Base-by-base conservation (phyloP, 2,329 filamentous ascomycete species). In the Venturia carpophila region DNA sequence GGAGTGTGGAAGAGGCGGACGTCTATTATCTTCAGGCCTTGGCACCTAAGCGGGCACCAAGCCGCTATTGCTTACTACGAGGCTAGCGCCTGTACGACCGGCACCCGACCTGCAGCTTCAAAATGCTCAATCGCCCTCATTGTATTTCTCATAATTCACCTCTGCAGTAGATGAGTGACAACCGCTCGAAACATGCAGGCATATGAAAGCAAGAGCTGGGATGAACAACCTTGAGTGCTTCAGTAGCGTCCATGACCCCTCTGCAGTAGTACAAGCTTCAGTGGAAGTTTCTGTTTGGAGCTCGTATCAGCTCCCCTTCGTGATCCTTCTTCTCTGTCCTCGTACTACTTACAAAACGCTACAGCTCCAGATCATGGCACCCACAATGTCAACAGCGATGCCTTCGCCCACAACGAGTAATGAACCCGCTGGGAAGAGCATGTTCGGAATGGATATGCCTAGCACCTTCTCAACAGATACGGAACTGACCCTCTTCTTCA, bases 401-500 rank as follows among this genome's bases (percentile, higher is more conserved):
- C 52, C 52, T 7, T 34, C 52, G 11, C 9, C 27, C 27, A 10
- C 45, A 34, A 17, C 24, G 30, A 19, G 17, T n/a, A n/a, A 19
- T 11, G 27, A 19, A 37, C 37, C 52, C n/a, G 19, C 52, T 9
- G 30, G 24, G n/a, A 58, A 39, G 13, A 15, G 13, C 52, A 58
- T 58, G 30, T 60, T 49, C 30, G 52, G 52, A 6, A 62, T 63
- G 27, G 49, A 65, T 52, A 74, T 73, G 72, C 66, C 71, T 6
- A 70, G 67, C 21, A 71, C 71, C 19, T 73, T 73, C 56, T 71
- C 70, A 0, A 66, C 70, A 27, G 68, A 68, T 60, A 73, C 71
- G 1, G 65, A 63, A n/a, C 69, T 73, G 24, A 73, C 72, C 1
- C 69, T 73, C 24, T 72, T 70, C 66, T 71, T 74, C 64, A 68